phyloP scores from a whole-genome alignment of 768 basidiomycete species.

The Coprinopsis marcescibilis region DNA sequence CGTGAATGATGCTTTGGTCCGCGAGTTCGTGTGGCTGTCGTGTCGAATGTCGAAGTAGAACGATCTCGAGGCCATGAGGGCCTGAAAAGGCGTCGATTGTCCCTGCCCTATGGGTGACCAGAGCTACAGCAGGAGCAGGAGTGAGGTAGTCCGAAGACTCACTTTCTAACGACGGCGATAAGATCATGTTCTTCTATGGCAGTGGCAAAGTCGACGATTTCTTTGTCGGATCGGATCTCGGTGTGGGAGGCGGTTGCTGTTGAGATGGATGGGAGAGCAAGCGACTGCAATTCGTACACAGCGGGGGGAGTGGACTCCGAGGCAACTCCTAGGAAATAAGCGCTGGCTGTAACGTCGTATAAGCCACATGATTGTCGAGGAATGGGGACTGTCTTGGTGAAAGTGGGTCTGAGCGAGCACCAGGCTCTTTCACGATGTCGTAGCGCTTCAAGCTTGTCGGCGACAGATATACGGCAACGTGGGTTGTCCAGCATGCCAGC shows the following conservation, averaged over 20 bases:
- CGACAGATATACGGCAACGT: not conserved
- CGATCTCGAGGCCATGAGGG: conserved; percentile 4
- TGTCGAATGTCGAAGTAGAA: conserved; percentile 16
- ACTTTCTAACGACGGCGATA: conserved; percentile 14
- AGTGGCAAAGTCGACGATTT: conserved; percentile 17
- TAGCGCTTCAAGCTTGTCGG: conserved; percentile 7
- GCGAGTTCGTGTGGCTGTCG: conserved; percentile 12
- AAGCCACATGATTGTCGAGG: conserved; percentile 12
- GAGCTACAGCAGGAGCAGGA: not conserved
- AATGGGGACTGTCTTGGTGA: conserved; percentile 11
- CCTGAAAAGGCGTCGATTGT: not conserved
- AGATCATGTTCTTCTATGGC: conserved; percentile 19
- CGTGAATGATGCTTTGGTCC: conserved; percentile 3
- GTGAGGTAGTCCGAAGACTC: not conserved
- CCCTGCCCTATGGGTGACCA: not conserved
- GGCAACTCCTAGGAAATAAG: conserved; percentile 10
- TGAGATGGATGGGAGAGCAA: not conserved
- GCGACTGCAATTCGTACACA: conserved; percentile 1
- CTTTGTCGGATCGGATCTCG: not conserved
- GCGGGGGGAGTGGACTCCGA: not conserved
- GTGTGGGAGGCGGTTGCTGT: not conserved
- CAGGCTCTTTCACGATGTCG: conserved; percentile 9
- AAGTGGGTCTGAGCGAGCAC: conserved; percentile 10
- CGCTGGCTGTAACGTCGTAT: conserved; percentile 14
- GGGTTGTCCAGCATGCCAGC: conserved; percentile 13